Evolutionary conservation across 805 yeast species (phyloP), one percentile per base, ranked within the genome.

Genomic region (Clavispora asparagi): DNA sequence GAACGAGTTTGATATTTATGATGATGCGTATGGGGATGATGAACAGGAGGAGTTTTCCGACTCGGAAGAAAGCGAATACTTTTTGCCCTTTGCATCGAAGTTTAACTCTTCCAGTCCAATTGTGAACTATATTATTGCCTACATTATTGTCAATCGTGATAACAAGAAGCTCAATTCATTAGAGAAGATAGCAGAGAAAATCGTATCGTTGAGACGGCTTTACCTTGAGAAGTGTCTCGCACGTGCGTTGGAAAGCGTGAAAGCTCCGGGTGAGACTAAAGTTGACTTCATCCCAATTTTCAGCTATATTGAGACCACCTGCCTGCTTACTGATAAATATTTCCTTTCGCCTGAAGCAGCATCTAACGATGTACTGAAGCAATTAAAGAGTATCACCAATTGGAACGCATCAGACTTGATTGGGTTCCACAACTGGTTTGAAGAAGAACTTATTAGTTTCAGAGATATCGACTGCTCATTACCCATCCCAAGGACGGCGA

Each of bases 381-480:
- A 39, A 9, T 45, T 62, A 5, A 48, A 41, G 30, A 48, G 42
- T 11, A 44, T 45, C 10, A 51, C 63, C 3, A 41, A 44, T 1
- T 68, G 73, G 73, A 54, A 51, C 6, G 58, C 63, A 1, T 46
- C 59, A 1, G 58, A 57, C 4, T 41, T 60, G 17, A 50, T 68
- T 33, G 73, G 73, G 1, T 66, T 63, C 45, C 60, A 57, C 33
- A 50, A 59, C 43, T 70, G 74, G 73, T 50, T 65, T 31, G 61
- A 58, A n/a, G 51, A 46, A n/a, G 45, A 45, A n/a, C 25, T 10
- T 4, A 46, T 55, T 6, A 13, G 11, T 2, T 49, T 55, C 27
- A 49, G 45, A 7, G 37, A 16, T 17, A 14, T 16, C 12, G 37
- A 33, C 6, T 33, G 17, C 9, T 33, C 37, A 10, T n/a, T 33